A percentile compares a stretch with the other conserved stretches of the same genome.
These are phyloP conservation scores for Peribolospora kevripleyi DNA, from an alignment of 768 basidiomycete species.

Conservation along the genomic window DNA sequence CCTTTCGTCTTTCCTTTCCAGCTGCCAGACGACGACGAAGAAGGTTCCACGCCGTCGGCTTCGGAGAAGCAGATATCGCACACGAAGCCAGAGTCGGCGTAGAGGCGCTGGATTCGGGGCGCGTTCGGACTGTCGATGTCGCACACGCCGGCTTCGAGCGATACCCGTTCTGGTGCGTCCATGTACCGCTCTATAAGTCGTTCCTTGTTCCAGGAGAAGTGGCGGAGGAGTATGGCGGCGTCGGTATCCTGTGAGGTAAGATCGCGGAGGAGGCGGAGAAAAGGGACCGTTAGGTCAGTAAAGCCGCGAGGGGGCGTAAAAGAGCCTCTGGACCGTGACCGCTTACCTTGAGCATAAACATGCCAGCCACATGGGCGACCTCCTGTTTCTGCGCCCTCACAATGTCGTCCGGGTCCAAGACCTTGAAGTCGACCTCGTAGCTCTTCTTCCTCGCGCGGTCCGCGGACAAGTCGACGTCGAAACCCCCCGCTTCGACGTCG, in stretches of 20 bases:
- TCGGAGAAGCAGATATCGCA: constrained; percentile 92
- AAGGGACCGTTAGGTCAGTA: not conserved
- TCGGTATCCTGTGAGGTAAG: constrained; percentile 29
- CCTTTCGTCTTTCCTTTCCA: too few species aligned
- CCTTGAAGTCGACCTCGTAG: constrained; percentile 67
- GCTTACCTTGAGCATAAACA: constrained; percentile 74
- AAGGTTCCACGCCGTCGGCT: constrained; percentile 50
- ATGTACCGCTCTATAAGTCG: constrained; percentile 74
- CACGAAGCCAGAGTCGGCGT: constrained; percentile 33
- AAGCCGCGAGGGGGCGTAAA: not conserved
- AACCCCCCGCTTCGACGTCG: constrained; percentile 24
- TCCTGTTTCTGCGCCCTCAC: constrained; percentile 54
- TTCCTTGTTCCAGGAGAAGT: constrained; percentile 88
- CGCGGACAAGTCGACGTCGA: constrained; percentile 31
- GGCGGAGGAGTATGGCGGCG: constrained; percentile 53
- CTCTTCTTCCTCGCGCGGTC: constrained; percentile 36
- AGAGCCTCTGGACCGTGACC: not conserved
- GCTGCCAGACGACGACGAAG: constrained; percentile 31
- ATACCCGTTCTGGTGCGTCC: constrained; percentile 56
- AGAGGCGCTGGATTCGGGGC: constrained; percentile 14
- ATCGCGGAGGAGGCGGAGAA: not conserved
- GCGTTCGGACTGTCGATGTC: constrained; percentile 14
- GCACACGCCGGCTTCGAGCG: constrained; percentile 46
- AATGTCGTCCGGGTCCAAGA: constrained; percentile 45
- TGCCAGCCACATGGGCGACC: constrained; percentile 61